Conservation (phyloP, 2,329 filamentous ascomycete genomes). For the Stemphylium lycopersici region DNA sequence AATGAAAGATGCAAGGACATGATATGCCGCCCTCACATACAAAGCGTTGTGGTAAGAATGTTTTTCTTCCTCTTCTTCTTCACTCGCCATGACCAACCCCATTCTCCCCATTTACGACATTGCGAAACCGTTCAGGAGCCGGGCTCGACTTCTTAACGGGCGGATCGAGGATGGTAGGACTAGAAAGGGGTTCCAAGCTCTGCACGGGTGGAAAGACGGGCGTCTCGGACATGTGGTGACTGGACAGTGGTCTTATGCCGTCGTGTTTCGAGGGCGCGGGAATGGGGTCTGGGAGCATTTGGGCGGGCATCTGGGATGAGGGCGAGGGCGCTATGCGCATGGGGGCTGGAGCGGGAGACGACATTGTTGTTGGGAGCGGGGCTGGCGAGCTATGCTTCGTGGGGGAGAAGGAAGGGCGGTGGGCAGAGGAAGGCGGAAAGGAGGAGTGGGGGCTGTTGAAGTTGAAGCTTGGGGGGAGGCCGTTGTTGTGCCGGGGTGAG, state of each 20-base stretch:
- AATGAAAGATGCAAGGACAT: no score
- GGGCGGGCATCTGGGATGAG: slow-evolving; percentile 37
- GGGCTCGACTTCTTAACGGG: slow-evolving; percentile 60
- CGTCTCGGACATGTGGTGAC: slow-evolving; percentile 42
- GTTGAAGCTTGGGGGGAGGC: slow-evolving; percentile 38
- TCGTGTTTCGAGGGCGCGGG: slow-evolving; percentile 57
- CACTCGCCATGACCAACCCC: no score
- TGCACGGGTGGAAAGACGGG: slow-evolving; percentile 64
- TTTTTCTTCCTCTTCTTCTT: no score
- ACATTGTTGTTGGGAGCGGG: slow-evolving; percentile 41
- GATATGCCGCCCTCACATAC: no score
- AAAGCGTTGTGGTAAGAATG: no score
- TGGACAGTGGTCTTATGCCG: slow-evolving; percentile 40
- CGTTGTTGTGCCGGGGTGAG: slow-evolving; percentile 44
- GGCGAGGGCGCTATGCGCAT: slow-evolving; percentile 39
- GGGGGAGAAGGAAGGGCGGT: slow-evolving; percentile 46
- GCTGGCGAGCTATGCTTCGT: slow-evolving; percentile 49
- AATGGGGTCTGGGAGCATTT: slow-evolving; percentile 44
- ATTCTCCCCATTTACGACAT: neutral
- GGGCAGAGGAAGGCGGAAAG: slow-evolving; percentile 48
- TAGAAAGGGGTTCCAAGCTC: slow-evolving; percentile 63
- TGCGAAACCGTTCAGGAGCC: slow-evolving; percentile 11
- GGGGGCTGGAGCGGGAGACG: slow-evolving; percentile 37
- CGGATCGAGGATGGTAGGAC: slow-evolving; percentile 64
- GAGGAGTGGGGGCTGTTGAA: slow-evolving; percentile 55